Evolutionary conservation across 352 stramenopile genomes (phyloP).

Genomic region (Elongisporangium undulatum): DNA sequence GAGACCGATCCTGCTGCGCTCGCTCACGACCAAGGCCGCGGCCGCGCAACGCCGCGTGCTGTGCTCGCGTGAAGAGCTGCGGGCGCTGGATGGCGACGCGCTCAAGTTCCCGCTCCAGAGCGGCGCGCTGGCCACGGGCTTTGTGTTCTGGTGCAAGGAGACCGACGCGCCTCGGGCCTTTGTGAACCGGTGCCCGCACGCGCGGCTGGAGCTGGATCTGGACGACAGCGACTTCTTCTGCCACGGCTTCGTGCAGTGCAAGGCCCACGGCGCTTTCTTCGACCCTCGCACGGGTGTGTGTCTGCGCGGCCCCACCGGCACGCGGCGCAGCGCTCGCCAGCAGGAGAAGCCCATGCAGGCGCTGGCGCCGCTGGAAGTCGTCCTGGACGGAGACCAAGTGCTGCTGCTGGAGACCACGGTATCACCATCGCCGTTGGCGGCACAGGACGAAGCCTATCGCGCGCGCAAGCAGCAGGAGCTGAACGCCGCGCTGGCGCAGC

Average conservation of each 20-base stretch:
- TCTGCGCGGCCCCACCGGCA: slow-evolving; percentile 43
- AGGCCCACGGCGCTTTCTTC: slow-evolving; percentile 77
- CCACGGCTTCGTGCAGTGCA: slow-evolving; percentile 79
- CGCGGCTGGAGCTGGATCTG: slow-evolving; percentile 67
- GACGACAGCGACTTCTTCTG: slow-evolving; percentile 82
- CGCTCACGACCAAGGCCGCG: neutral
- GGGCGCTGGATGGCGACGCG: slow-evolving; percentile 26
- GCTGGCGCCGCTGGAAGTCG: slow-evolving; percentile 31
- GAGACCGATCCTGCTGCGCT: neutral
- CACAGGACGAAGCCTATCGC: slow-evolving; percentile 29
- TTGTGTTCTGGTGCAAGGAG: slow-evolving; percentile 55
- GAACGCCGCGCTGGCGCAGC: slow-evolving; percentile 27
- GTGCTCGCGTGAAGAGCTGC: slow-evolving; percentile 52
- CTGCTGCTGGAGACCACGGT: slow-evolving; percentile 21
- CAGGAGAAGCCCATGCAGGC: slow-evolving; percentile 26
- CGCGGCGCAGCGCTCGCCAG: slow-evolving; percentile 8
- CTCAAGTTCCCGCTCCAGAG: slow-evolving; percentile 57
- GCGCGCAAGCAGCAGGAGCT: slow-evolving; percentile 39
- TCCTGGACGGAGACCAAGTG: slow-evolving; percentile 38
- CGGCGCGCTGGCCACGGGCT: slow-evolving; percentile 38
- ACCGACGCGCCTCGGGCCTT: slow-evolving; percentile 45
- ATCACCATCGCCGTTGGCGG: slow-evolving; percentile 9
- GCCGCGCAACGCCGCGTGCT: slow-evolving; percentile 27
- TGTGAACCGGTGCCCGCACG: slow-evolving; percentile 66
- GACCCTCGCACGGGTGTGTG: slow-evolving; percentile 65